Evolutionary conservation across 2,329 filamentous ascomycete genomes (phyloP).

Genomic region (Fusarium sp.): DNA sequence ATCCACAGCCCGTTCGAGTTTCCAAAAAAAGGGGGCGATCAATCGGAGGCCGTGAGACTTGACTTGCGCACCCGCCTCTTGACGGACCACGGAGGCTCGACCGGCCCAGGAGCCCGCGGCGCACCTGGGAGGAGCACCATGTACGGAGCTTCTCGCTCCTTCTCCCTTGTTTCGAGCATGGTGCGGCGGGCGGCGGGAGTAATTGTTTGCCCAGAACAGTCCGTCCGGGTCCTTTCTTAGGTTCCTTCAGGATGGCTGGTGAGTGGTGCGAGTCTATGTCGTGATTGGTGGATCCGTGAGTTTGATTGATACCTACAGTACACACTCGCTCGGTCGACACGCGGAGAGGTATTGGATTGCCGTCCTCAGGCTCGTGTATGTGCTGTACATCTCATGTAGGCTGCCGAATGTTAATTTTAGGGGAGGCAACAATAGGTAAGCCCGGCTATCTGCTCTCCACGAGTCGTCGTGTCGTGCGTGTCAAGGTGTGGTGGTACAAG

Average conservation of each 20-base stretch:
- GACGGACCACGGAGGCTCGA: conserved; percentile 22
- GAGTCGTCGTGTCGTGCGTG: neutral
- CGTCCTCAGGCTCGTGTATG: conserved; percentile 6
- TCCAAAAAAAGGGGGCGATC: conserved; percentile 41
- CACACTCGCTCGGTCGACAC: neutral
- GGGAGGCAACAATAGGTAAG: neutral
- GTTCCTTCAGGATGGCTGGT: neutral
- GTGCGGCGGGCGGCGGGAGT: conserved; percentile 15
- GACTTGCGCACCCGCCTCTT: conserved; percentile 7
- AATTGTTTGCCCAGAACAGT: conserved; percentile 4
- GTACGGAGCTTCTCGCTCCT: conserved; percentile 31
- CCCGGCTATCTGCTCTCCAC: neutral
- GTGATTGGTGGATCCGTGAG: conserved; percentile 5
- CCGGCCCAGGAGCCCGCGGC: conserved; percentile 12
- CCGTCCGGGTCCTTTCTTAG: neutral
- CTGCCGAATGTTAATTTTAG: conserved; percentile 15
- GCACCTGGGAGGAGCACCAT: neutral
- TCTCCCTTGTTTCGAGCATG: conserved; percentile 32
- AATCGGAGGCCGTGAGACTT: conserved; percentile 32
- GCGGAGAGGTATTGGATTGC: neutral
- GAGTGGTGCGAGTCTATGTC: conserved; percentile 1
- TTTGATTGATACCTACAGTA: neutral
- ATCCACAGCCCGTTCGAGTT: conserved; percentile 32
- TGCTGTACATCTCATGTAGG: neutral
- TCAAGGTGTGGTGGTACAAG: conserved; percentile 8